Base-by-base conservation (phyloP, 306 rosid genomes). In the Gastrolobium bilobum region DNA sequence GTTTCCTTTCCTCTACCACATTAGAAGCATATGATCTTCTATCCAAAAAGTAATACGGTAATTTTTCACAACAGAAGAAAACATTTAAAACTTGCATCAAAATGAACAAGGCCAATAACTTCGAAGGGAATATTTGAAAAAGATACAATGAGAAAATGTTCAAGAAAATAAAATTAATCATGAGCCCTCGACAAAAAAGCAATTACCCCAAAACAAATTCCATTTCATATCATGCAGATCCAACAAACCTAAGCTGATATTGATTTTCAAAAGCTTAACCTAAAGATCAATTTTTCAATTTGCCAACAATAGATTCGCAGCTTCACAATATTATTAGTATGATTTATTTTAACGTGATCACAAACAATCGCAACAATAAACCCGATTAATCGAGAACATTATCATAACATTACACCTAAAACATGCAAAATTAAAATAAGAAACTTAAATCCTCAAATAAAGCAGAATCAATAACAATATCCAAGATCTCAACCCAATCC, bases 321-420 rank as follows among this genome's bases (percentile, higher is more conserved):
- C 20, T 35, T 14, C 14, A 15, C 4, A 14, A 34, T 11, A 68
- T 3, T 2, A 66, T 63, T 38, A 39, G 4, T 1, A 5, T 11
- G 7, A 44, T 6, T 29, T 3, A 43, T 3, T 42, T 15, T 40
- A 65, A 7, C 52, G 4, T 37, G 8, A 37, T 9, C 13, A 14
- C 3, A n/a, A 5, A 5, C 10, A 14, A 1, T n/a, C 56, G 5
- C 26, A 51, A 52, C 1, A 11, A 13, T 50, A 50, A 50, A 3
- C 56, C 26, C 26, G 26, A 20, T 20, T 20, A 20, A 20, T 20
- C 26, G 7, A 26, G 56, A 50, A 52, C 10, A 1, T 6, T 7
- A 53, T 5, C 4, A 13, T 6, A 68, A 67, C 7, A 54, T 10
- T 6, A 82, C 38, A 44, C 13, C 77, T 53, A n/a, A 52, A 37